Evolutionary conservation across 2,329 filamentous ascomycete species (phyloP), one percentile per base, ranked within the genome.

Genomic region (Phialophora macrospora): DNA sequence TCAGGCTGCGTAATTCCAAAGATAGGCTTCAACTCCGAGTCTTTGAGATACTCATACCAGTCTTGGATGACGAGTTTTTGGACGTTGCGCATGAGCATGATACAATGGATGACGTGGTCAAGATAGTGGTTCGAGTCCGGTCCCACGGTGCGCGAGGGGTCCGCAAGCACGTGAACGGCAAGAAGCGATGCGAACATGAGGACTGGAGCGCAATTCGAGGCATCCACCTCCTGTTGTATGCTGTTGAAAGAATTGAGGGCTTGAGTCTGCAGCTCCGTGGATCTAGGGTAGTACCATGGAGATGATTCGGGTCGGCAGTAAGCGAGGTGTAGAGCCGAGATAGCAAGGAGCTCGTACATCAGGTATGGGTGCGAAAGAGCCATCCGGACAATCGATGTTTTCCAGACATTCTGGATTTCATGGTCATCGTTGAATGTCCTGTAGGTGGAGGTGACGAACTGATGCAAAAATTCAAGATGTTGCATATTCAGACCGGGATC

Each of bases 381-480:
- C 48, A 56, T 51, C 3, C 54, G 54, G 28, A 68, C 60, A 8
- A 62, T 28, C 11, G 30, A 17, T 7, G 3, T 52, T 46, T 46
- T 12, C 56, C 58, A 66, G 24, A 62, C 26, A 6, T 57, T 6
- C 20, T 26, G 55, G 5, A 61, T 32, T 4, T 20, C 12, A 9
- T 26, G 1, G 24, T 52, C 54, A 17, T 32, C 20, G 82, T 81
- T 2, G 67, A 70, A n/a, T 2, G 66, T 63, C 17, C 24, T 46
- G 2, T 56, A 20, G 8, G 65, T 69, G 4, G 69, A 51, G 6
- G 69, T 67, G n/a, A 32, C 64, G 51, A 75, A 63, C 38, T 76
- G 70, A 58, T 74, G 68, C 28, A 72, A 60, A 24, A 76, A 70
- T 34, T 76, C 73, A 6, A 75, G 67, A 46, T 76, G 74, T 11